A percentile compares a stretch with the other conserved stretches of the same genome.
These are phyloP conservation scores for Odonthalia washingtoniensis DNA, from an alignment of 31 red algal species.

Conservation along the genomic window DNA sequence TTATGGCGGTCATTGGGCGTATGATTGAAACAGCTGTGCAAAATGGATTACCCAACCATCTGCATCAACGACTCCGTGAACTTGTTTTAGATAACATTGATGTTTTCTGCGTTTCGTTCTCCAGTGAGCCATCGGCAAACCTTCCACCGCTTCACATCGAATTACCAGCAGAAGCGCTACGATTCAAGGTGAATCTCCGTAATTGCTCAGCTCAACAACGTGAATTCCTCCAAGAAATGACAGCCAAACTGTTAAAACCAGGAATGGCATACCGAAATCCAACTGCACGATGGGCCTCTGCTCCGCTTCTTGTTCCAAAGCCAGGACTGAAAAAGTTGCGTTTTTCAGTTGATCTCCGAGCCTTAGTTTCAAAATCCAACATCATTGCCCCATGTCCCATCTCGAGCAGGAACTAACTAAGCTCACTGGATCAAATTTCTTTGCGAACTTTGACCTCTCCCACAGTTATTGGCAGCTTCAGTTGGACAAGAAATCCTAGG, in stretches of 20 bases:
- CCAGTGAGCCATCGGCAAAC: background rate
- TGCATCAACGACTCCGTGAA: background rate
- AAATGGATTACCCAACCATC: background rate
- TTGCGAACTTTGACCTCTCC: background rate
- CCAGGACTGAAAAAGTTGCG: slow-evolving; percentile 13
- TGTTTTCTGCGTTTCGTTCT: background rate
- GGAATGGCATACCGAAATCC: slow-evolving; percentile 36
- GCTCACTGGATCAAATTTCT: slow-evolving; percentile 3
- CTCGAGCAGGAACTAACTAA: slow-evolving; percentile 9
- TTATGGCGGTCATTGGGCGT: background rate
- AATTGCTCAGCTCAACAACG: slow-evolving; percentile 27
- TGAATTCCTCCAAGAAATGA: slow-evolving; percentile 26
- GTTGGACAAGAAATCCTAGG: slow-evolving; percentile 1
- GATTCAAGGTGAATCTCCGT: background rate
- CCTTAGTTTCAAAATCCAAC: background rate
- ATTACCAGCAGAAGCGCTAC: background rate
- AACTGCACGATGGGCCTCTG: slow-evolving; percentile 18
- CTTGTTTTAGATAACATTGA: background rate
- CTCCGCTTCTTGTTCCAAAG: slow-evolving; percentile 45
- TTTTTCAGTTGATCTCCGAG: slow-evolving; percentile 20
- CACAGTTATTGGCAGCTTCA: slow-evolving; percentile 31
- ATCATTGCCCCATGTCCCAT: slow-evolving; percentile 16
- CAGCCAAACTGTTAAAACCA: slow-evolving; percentile 6
- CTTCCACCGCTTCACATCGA: background rate
- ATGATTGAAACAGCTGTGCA: background rate